phyloP scores from a whole-genome alignment of 2,329 filamentous ascomycete genomes.

The Colletotrichum sp. region DNA sequence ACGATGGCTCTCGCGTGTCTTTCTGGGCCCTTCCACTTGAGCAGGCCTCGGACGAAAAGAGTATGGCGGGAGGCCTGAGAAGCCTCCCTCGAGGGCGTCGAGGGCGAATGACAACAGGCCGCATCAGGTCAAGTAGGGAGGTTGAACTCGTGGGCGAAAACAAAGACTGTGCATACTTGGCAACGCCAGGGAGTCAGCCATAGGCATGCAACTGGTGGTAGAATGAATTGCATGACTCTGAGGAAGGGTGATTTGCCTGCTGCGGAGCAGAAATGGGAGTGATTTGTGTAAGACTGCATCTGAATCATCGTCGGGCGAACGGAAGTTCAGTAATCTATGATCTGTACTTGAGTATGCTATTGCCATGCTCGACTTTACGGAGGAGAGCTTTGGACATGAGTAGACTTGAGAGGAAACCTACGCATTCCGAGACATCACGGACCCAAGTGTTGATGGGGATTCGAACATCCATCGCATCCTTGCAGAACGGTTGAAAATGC shows the following conservation, averaged over 20 bases:
- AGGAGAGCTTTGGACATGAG: not conserved
- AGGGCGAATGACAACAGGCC: not conserved
- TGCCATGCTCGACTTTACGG: not conserved
- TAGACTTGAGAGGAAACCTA: not conserved
- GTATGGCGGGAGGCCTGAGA: not conserved
- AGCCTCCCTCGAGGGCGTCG: not conserved
- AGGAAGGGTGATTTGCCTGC: not conserved
- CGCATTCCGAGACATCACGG: not conserved
- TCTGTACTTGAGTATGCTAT: not conserved
- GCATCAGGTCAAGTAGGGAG: not conserved
- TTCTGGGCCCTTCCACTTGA: not conserved
- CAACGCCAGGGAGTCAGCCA: not conserved
- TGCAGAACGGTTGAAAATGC: constrained; percentile 8
- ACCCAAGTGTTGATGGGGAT: not conserved
- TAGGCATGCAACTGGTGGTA: not conserved
- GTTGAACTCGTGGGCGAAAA: constrained; percentile 6
- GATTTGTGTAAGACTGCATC: not conserved
- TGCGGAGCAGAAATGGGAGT: not conserved
- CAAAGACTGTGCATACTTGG: not conserved
- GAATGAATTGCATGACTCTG: not conserved
- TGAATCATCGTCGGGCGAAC: not conserved
- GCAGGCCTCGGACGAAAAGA: not conserved
- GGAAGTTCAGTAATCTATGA: not conserved
- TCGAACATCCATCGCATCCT: not conserved
- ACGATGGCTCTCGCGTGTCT: not conserved